Evolutionary conservation across 2,329 filamentous ascomycete species (phyloP).

Genomic region (Allantophomopsis cytisporea): DNA sequence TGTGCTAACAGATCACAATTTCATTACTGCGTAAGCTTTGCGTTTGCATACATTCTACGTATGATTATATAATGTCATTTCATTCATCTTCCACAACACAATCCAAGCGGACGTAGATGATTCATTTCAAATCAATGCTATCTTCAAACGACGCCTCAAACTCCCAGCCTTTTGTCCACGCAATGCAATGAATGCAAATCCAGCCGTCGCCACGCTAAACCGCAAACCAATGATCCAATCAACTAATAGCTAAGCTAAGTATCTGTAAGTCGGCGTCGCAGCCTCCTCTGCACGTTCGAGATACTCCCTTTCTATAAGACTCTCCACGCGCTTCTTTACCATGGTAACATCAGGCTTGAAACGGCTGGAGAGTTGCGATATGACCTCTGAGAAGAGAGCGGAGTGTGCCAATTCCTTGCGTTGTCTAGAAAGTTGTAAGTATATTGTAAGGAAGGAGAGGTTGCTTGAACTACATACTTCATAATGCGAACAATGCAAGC

Average conservation of each 20-base stretch:
- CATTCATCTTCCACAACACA: no score
- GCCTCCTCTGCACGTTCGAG: slow-evolving; percentile 61
- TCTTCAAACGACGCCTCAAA: no score
- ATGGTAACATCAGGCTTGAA: slow-evolving; percentile 67
- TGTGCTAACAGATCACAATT: no score
- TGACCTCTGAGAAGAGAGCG: slow-evolving; percentile 57
- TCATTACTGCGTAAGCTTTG: no score
- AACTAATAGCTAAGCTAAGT: slow-evolving; percentile 40
- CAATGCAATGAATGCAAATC: no score
- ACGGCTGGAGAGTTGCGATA: slow-evolving; percentile 51
- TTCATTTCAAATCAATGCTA: no score
- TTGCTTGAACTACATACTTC: slow-evolving; percentile 46
- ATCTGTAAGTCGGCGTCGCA: slow-evolving; percentile 50
- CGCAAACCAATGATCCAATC: no score
- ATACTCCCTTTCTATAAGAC: slow-evolving; percentile 64
- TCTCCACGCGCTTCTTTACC: slow-evolving; percentile 73
- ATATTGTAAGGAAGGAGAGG: not conserved
- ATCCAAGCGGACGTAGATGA: no score
- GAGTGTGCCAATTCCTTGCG: slow-evolving; percentile 60
- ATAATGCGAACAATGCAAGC: slow-evolving; percentile 71
- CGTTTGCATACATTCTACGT: no score
- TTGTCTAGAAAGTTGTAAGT: slow-evolving; percentile 40
- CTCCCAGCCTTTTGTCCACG: no score
- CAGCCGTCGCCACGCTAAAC: no score
- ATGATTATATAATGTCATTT: no score